Conservation (phyloP, 176 grass and related monocot species). For the Ensete glaucum region DNA sequence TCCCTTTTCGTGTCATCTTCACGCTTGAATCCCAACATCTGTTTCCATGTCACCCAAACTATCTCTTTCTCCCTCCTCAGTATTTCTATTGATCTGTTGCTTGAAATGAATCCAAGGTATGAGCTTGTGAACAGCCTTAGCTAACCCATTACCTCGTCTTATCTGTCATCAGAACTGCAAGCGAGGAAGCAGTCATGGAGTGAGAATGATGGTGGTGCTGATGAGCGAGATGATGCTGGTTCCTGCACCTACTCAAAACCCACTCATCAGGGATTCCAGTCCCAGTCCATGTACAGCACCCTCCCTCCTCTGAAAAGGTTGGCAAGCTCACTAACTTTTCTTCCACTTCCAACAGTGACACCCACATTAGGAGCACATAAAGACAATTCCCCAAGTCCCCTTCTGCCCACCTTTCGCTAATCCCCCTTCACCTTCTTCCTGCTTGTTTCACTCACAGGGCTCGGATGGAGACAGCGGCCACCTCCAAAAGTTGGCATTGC, state of each 20-base stretch:
- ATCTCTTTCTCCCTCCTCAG: not conserved
- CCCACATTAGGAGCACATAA: constrained; percentile 18
- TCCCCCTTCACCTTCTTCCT: not conserved
- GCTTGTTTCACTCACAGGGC: constrained; percentile 37
- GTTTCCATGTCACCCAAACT: too few relatives aligned
- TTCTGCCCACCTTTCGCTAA: not conserved
- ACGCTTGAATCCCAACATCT: too few relatives aligned
- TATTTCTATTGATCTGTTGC: not conserved
- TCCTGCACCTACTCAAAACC: constrained; percentile 27
- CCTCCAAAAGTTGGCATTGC: constrained; percentile 44
- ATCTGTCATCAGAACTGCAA: constrained; percentile 37
- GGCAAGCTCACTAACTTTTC: constrained; percentile 6
- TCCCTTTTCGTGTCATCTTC: too few relatives aligned
- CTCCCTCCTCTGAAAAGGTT: constrained; percentile 82
- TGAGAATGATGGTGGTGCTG: constrained; percentile 32
- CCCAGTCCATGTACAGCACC: constrained; percentile 25
- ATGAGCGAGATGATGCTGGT: constrained; percentile 49
- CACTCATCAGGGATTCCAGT: constrained; percentile 48
- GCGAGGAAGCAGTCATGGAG: constrained; percentile 48
- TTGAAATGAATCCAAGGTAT: not conserved
- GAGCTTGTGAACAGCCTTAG: not conserved
- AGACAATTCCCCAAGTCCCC: constrained; percentile 20
- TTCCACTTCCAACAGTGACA: constrained; percentile 21
- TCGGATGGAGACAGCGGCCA: constrained; percentile 42
- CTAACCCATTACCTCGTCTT: constrained; percentile 32